Conservation (phyloP, 2,329 filamentous ascomycete species). For the Dendrostoma leiphaemia region DNA sequence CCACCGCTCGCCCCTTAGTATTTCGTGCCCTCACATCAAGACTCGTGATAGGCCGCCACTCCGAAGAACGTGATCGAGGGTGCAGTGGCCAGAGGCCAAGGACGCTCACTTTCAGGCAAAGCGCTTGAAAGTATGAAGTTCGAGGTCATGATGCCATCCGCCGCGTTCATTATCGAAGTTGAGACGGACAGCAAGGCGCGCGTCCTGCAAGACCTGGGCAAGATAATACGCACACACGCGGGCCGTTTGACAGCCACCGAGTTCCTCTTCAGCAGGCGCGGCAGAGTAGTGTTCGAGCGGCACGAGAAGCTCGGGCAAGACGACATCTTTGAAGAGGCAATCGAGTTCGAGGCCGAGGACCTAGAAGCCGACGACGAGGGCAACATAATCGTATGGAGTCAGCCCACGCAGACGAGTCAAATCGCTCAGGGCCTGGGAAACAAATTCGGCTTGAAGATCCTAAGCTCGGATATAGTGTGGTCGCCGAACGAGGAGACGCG, state of each 20-base stretch:
- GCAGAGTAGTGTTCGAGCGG: constrained; percentile 67
- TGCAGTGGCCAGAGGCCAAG: constrained; percentile 86
- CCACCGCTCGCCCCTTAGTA: not conserved
- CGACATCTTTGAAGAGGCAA: constrained; percentile 74
- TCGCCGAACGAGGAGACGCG: constrained; percentile 77
- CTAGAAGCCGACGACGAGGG: constrained; percentile 67
- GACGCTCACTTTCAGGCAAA: constrained; percentile 70
- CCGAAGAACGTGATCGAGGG: constrained; percentile 82
- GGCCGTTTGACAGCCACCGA: constrained; percentile 71
- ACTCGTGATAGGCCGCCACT: constrained; percentile 52
- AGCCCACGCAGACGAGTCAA: constrained; percentile 61
- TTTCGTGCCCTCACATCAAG: not conserved
- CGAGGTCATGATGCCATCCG: constrained; percentile 76
- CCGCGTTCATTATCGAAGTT: constrained; percentile 79
- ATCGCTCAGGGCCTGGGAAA: constrained; percentile 64
- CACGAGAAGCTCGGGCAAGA: constrained; percentile 57
- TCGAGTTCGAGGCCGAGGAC: constrained; percentile 81
- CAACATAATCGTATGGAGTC: constrained; percentile 68
- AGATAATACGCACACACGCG: constrained; percentile 67
- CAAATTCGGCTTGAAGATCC: constrained; percentile 63
- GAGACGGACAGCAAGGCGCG: constrained; percentile 80
- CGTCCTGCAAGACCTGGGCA: constrained; percentile 69
- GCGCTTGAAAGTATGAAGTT: constrained; percentile 75
- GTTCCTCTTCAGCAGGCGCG: constrained; percentile 83
- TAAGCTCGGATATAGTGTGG: constrained; percentile 81